Base-by-base conservation (phyloP, 441 rosid genomes). In the Macaranga tanarius region DNA sequence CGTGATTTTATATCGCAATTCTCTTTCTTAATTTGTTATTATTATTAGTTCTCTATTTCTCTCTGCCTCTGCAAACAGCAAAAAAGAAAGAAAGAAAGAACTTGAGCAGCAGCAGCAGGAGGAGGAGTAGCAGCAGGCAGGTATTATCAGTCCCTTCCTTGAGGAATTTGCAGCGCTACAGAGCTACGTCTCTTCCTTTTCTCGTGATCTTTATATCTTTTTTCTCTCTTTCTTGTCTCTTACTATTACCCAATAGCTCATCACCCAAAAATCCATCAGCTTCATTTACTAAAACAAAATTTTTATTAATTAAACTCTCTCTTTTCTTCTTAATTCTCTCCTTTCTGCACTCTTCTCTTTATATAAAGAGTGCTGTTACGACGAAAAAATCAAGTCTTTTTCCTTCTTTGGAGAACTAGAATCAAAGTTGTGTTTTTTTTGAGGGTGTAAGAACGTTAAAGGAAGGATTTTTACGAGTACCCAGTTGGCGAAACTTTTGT, bases 151-250 rank as follows among this genome's bases (percentile, higher is more conserved):
- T 77, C 61, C 61, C 25, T 75, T 67, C 65, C 84, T 78, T 60
- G 69, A 76, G 88, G 86, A 89, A 81, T 81, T 87, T 83, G 25
- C 90, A 83, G 82, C 38, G 38, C 38, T 31, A 31, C 38, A 31
- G 38, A 31, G 38, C 81, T 77, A 73, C 86, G 70, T 84, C 86
- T 78, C 70, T 76, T 81, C 84, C 82, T 73, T 82, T 80, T 76
- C 87, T 81, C 82, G 87, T 76, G 80, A 82, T 82, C 83, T 69
- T 45, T 60, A 38, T 31, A 51, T 48, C 25, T 61, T 61, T 1
- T 31, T 11, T 47, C 56, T 59, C 20, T 55, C 28, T 20, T 26
- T 1, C 52, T 13, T 15, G 16, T 51, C 47, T 22, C 28, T 62
- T 31, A 31, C 38, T 31, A 31, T 31, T 31, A 1, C 38, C 38